A percentile compares a stretch with the other conserved stretches of the same genome.
Evolutionary conservation across 768 basidiomycete genomes (phyloP).

Genomic region (Lactarius akahatsu): DNA sequence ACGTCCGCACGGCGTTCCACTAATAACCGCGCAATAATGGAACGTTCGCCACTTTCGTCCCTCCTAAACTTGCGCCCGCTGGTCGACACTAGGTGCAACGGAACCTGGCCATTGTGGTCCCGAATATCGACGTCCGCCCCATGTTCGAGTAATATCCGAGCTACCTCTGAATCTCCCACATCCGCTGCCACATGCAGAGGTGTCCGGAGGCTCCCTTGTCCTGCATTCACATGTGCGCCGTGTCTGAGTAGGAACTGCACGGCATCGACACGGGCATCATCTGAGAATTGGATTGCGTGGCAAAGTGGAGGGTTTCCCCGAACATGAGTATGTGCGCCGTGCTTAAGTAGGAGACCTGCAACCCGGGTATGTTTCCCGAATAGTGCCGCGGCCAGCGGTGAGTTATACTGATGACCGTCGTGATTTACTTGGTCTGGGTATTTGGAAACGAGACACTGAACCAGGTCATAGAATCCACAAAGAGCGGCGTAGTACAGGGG

Average conservation of each 20-base stretch:
- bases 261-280: background rate
- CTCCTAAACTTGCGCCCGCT: background rate
- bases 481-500: background rate
- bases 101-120: background rate
- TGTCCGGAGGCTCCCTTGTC: background rate
- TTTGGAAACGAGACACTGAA: background rate
- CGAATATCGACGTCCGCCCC: background rate
- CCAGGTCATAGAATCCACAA: background rate
- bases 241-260: background rate
- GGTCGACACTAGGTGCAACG: background rate
- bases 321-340: background rate
- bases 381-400: background rate
- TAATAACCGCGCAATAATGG: background rate
- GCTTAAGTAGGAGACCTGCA: background rate
- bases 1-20: background rate
- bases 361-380: background rate
- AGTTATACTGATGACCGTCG: background rate
- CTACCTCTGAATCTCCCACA: background rate
- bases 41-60: background rate
- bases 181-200: background rate
- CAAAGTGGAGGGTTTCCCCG: background rate
- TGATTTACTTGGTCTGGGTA: background rate
- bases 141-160: background rate
- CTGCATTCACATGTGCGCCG: background rate
- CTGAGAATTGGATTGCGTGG: background rate